Evolutionary conservation across 129 eudicot genomes (phyloP), one percentile per base, ranked within the genome.

Genomic region (Arctium lappa): DNA sequence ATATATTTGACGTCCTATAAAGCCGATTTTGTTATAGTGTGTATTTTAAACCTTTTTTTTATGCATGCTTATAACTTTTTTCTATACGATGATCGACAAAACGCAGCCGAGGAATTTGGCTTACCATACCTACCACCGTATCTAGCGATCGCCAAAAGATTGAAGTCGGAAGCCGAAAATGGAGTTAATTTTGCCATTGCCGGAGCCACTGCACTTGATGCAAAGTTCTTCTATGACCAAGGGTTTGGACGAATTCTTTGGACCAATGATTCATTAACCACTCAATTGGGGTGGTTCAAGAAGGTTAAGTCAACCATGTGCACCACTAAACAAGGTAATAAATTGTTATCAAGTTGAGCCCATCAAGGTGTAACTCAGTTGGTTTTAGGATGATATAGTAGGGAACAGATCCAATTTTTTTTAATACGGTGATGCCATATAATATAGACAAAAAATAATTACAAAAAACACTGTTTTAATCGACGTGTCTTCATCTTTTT

Each of bases 161-260:
- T 81, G 56, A 88, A 91, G 60, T 29, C 46, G 4, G 72, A 78
- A 84, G 75, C 72, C 3, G 46, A 73, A 50, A 88, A 85, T 69
- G 97, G 97, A 79, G 92, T 89, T 37, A 92, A 92, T n/a, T 92
- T 93, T 83, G 97, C 97, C 2, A 91, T 91, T 15, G 97, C 94
- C 11, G 97, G 97, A 40, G 93, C 97, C 33, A 93, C 97, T 12
- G 94, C 97, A 2, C 82, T 93, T 36, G 93, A 91, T 74, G 66
- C 95, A 2, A 77, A 89, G 72, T 79, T 86, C 76, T 93, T 89
- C 76, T 85, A 83, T 62, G 91, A 83, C 56, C 84, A 81, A 38
- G 81, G 83, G 44, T 37, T 93, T 7, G 94, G 95, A 31, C 68
- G 13, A 33, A 31, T 84, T 73, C 79, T 91, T 6, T 93, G 95